These are phyloP conservation scores for Malus orientalis DNA, from an alignment of 306 rosid species.

Conservation along the genomic window DNA sequence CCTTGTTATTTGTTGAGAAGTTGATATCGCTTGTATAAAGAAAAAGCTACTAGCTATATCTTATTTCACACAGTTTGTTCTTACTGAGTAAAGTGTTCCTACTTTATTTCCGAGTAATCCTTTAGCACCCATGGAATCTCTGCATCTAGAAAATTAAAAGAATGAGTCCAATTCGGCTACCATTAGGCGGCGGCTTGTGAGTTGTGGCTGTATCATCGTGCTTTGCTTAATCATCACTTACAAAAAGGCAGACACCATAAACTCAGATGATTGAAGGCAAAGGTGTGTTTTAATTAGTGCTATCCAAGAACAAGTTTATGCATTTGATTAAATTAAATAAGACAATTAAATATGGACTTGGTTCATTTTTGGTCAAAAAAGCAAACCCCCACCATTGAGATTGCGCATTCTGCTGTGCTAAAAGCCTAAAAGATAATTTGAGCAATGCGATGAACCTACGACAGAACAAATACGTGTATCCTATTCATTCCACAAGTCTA, in stretches of 20 bases:
- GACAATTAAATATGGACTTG: background rate
- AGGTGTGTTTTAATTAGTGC: slow-evolving; percentile 1
- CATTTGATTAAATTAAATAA: background rate
- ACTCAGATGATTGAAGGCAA: background rate
- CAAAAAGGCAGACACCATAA: background rate
- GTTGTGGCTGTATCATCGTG: background rate
- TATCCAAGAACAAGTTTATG: slow-evolving; percentile 2
- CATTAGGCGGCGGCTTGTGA: slow-evolving; percentile 1
- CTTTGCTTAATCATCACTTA: background rate
- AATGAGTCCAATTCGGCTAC: background rate
- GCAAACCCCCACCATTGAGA: background rate
- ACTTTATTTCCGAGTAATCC: background rate
- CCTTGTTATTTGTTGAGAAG: background rate
- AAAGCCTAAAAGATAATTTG: background rate
- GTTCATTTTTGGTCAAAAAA: background rate
- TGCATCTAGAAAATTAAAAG: background rate
- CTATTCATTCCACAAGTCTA: background rate
- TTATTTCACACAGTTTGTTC: background rate
- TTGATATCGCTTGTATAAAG: too few species aligned
- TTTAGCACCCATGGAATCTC: background rate
- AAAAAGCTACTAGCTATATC: background rate
- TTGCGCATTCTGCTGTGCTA: background rate
- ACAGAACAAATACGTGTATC: background rate
- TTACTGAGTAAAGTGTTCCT: slow-evolving; percentile 10
- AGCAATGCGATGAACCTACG: background rate